A percentile compares a stretch with the other conserved stretches of the same genome.
phyloP scores from a whole-genome alignment of 1,284 basidiomycete genomes.

The Wallemia mellicola region DNA sequence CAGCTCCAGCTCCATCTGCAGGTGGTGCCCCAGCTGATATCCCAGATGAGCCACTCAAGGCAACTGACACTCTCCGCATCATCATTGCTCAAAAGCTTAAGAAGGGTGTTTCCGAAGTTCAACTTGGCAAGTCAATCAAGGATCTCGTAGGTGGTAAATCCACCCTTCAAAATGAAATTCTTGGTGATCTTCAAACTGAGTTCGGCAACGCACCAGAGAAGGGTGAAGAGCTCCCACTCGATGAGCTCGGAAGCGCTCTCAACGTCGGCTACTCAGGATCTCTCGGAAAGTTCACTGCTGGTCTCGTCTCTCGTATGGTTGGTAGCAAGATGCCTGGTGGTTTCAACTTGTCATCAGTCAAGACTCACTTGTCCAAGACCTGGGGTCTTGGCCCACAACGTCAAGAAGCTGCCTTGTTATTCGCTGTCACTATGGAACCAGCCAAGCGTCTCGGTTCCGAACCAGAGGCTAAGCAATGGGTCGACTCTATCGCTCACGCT shows the following conservation, averaged over 20 bases:
- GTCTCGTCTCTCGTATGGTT: slow-evolving; percentile 67
- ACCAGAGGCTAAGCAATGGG: slow-evolving; percentile 70
- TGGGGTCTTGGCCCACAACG: slow-evolving; percentile 80
- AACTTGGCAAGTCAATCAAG: slow-evolving; percentile 85
- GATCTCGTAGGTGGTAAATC: slow-evolving; percentile 96
- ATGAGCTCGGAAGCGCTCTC: slow-evolving; percentile 71
- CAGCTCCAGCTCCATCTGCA: slow-evolving; percentile 20
- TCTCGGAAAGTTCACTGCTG: slow-evolving; percentile 86
- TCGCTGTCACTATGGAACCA: slow-evolving; percentile 75
- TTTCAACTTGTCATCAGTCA: slow-evolving; percentile 84
- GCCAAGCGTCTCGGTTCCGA: slow-evolving; percentile 77
- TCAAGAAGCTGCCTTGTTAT: slow-evolving; percentile 64
- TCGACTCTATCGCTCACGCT: slow-evolving; percentile 50
- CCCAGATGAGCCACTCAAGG: slow-evolving; percentile 71
- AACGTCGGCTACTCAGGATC: slow-evolving; percentile 47
- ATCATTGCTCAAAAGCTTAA: slow-evolving; percentile 96
- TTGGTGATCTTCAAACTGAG: slow-evolving; percentile 71
- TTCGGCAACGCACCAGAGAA: slow-evolving; percentile 83
- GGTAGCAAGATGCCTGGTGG: slow-evolving; percentile 96
- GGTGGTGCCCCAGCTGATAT: slow-evolving; percentile 35
- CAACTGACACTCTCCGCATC: slow-evolving; percentile 56
- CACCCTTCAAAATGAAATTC: slow-evolving; percentile 84
- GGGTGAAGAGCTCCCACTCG: slow-evolving; percentile 80
- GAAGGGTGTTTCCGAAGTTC: slow-evolving; percentile 67
- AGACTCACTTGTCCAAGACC: slow-evolving; percentile 54